Conservation (phyloP, 495 filamentous ascomycete species). For the Aspergillus funiculosus region DNA sequence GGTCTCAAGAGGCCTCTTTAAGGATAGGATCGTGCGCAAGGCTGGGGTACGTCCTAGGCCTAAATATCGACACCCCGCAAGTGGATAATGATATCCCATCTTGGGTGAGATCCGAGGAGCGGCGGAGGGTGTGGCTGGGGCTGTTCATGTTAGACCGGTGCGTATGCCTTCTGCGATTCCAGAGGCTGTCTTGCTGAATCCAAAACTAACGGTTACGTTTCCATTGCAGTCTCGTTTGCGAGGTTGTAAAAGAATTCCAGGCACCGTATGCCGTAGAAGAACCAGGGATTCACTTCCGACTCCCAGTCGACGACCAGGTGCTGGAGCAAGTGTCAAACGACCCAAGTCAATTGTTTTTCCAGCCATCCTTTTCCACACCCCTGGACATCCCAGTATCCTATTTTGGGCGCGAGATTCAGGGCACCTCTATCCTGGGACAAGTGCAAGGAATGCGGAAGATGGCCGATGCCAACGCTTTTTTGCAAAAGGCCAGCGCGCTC, state of each 20-base stretch:
- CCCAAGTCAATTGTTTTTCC: not conserved
- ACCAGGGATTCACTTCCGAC: not conserved
- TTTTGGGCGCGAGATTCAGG: slow-evolving; percentile 5
- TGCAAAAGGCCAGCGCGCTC: not conserved
- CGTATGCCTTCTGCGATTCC: not conserved
- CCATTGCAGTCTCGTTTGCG: slow-evolving; percentile 2
- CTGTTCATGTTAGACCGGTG: slow-evolving; percentile 7
- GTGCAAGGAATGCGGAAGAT: not conserved
- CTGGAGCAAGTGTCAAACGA: no score
- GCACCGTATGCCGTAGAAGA: slow-evolving; percentile 5
- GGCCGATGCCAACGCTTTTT: not conserved
- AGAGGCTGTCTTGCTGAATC: no score
- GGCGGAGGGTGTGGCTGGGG: slow-evolving; percentile 3
- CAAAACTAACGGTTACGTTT: no score
- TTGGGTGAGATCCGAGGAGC: slow-evolving; percentile 2
- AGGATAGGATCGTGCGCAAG: slow-evolving; percentile 1
- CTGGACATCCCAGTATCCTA: slow-evolving; percentile 4
- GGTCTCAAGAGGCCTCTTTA: not conserved
- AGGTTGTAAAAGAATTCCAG: not conserved
- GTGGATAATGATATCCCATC: not conserved
- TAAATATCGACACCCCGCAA: not conserved
- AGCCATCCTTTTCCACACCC: not conserved
- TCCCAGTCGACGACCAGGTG: slow-evolving; percentile 1
- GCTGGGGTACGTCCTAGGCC: not conserved
- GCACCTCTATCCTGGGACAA: not conserved